phyloP scores from a whole-genome alignment of 306 rosid genomes.

The Cicer pinnatifidum region DNA sequence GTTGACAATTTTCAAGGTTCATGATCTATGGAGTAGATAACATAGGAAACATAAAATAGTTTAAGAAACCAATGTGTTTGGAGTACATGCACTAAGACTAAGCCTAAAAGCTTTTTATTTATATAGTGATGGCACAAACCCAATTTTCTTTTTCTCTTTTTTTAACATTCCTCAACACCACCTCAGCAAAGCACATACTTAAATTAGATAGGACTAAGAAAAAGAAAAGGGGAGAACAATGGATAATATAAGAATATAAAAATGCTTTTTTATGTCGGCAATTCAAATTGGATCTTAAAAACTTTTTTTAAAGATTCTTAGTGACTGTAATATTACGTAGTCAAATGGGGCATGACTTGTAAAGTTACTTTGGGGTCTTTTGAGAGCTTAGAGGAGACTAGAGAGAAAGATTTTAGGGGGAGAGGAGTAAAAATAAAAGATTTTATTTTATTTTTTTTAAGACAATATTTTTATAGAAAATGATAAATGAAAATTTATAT shows the following conservation, averaged over 20 bases:
- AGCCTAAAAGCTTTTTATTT: neutral
- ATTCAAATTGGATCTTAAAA: neutral
- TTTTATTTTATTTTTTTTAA: no score
- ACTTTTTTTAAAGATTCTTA: neutral
- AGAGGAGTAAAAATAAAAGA: no score
- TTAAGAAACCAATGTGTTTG: slow-evolving; percentile 38
- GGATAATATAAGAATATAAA: no score
- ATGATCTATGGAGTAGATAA: slow-evolving; percentile 43
- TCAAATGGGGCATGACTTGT: slow-evolving; percentile 33
- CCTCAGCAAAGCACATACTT: slow-evolving; percentile 13
- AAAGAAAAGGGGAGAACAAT: neutral
- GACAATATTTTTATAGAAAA: no score
- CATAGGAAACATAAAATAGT: slow-evolving; percentile 24
- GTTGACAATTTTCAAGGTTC: slow-evolving; percentile 45
- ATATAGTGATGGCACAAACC: slow-evolving; percentile 11
- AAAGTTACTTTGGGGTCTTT: neutral
- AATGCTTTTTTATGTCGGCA: neutral
- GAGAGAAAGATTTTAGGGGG: no score
- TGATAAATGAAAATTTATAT: no score
- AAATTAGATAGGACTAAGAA: slow-evolving; percentile 18
- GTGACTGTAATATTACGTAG: slow-evolving; percentile 1
- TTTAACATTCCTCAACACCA: slow-evolving; percentile 23
- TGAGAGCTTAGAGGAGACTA: no score
- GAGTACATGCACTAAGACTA: slow-evolving; percentile 18
- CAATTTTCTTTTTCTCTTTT: neutral